Percentiles rank a stretch among this genome's conserved stretches.
These are phyloP conservation scores for Colletotrichum gloeosporioides DNA, from an alignment of 2,329 filamentous ascomycete species.

Conservation along the genomic window DNA sequence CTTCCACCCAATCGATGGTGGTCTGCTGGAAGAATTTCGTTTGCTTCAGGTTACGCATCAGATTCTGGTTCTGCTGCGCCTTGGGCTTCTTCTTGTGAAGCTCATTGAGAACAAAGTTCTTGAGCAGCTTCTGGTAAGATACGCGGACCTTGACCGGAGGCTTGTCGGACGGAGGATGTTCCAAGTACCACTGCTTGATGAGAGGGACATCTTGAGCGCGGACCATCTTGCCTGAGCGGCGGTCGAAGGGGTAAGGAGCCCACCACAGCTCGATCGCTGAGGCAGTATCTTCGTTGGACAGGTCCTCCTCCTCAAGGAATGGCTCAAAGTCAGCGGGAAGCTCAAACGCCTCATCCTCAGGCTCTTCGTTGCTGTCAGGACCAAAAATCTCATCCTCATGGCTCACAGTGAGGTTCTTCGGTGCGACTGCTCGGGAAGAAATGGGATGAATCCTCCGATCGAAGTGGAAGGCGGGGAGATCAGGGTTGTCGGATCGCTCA, in stretches of 20 bases:
- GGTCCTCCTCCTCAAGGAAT: conserved; percentile 86
- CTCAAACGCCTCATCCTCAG: conserved; percentile 83
- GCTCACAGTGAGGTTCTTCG: conserved; percentile 90
- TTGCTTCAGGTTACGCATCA: conserved; percentile 87
- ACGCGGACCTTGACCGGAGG: conserved; percentile 97
- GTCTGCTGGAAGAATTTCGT: conserved; percentile 99
- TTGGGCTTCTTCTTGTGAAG: conserved; percentile 96
- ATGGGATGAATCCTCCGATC: conserved; percentile 98
- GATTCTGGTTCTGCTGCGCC: conserved; percentile 91
- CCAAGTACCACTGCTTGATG: conserved; percentile 98
- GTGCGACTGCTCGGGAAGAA: conserved; percentile 89
- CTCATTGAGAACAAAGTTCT: conserved; percentile 95
- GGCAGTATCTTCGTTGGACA: conserved; percentile 88
- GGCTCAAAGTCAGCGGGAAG: conserved; percentile 82
- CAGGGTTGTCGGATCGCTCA: conserved; percentile 83
- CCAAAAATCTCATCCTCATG: conserved; percentile 97
- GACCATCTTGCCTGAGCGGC: conserved; percentile 93
- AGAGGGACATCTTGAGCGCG: conserved; percentile 95
- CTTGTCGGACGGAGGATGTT: conserved; percentile 84
- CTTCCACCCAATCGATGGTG: conserved; percentile 99
- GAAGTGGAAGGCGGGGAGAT: conserved; percentile 95
- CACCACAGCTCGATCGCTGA: conserved; percentile 96
- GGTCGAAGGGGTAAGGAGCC: conserved; percentile 96
- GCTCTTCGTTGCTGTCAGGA: conserved; percentile 72
- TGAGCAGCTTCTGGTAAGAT: conserved; percentile 96